Conservation (phyloP, 805 yeast species). For the Maudiozyma saulgeensis region DNA sequence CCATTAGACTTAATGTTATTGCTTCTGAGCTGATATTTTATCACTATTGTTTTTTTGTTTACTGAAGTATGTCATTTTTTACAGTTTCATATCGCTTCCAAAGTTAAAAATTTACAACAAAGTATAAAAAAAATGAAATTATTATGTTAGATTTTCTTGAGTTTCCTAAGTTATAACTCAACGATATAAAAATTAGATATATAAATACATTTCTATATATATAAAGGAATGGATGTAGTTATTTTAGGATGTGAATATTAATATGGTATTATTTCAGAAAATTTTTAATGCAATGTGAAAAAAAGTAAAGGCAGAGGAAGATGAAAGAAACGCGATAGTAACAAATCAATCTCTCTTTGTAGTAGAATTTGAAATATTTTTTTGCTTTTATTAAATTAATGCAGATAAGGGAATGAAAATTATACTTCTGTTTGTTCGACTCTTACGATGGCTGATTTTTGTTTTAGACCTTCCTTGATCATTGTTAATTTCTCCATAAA, state of each 20-base stretch:
- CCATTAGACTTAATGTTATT: too few species aligned
- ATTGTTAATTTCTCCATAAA: conserved; percentile 38
- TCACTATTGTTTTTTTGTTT: background rate
- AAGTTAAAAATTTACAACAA: background rate
- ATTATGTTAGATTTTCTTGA: background rate
- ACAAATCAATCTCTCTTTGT: background rate
- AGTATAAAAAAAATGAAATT: background rate
- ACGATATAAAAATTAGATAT: background rate
- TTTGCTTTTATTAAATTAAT: background rate
- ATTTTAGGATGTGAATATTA: background rate
- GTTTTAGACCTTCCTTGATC: conserved; percentile 57
- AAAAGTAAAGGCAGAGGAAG: background rate
- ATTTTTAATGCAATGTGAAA: background rate
- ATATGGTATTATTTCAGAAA: background rate
- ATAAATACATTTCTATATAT: background rate
- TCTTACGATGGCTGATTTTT: conserved; percentile 26
- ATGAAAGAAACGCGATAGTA: background rate
- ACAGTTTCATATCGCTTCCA: background rate
- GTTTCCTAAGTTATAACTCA: background rate
- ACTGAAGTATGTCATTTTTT: background rate
- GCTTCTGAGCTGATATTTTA: background rate
- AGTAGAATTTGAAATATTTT: too few species aligned
- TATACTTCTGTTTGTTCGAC: conserved; percentile 11
- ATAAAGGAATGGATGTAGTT: background rate
- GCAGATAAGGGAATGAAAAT: background rate